These are phyloP conservation scores for Tolypocladium pustulatum DNA, from an alignment of 2,329 filamentous ascomycete genomes.

Conservation along the genomic window DNA sequence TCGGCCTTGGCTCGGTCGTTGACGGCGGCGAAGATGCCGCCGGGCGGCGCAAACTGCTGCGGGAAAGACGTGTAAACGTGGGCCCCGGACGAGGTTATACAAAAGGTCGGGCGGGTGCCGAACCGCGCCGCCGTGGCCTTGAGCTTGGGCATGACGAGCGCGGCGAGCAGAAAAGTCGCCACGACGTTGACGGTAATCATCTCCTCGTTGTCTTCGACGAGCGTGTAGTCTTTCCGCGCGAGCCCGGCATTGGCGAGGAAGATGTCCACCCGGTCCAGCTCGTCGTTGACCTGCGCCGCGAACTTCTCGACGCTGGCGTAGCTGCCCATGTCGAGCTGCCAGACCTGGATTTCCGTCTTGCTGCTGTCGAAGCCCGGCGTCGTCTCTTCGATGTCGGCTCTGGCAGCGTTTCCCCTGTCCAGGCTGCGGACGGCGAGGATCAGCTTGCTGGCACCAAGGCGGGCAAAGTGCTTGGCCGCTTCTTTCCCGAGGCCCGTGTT, in stretches of 20 bases:
- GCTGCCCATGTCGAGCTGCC: slow-evolving; percentile 36
- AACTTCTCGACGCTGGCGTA: slow-evolving; percentile 37
- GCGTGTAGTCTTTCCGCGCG: slow-evolving; percentile 15
- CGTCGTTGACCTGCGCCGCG: slow-evolving; percentile 16
- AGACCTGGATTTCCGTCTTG: slow-evolving; percentile 30
- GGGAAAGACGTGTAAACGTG: slow-evolving; percentile 15
- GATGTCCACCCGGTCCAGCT: slow-evolving; percentile 32
- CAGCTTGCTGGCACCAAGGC: slow-evolving; percentile 18
- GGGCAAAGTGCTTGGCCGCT: slow-evolving; percentile 22
- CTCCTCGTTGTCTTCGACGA: slow-evolving; percentile 34
- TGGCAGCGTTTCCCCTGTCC: slow-evolving; percentile 23
- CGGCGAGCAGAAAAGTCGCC: slow-evolving; percentile 36
- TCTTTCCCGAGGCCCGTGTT: slow-evolving; percentile 27
- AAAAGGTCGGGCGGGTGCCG: slow-evolving; percentile 13
- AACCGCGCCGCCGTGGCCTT: slow-evolving; percentile 22
- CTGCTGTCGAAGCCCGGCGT: slow-evolving; percentile 6
- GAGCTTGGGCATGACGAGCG: slow-evolving; percentile 40
- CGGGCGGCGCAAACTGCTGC: slow-evolving; percentile 12
- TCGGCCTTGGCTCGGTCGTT: slow-evolving; percentile 12
- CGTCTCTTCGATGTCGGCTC: slow-evolving; percentile 20
- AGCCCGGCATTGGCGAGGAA: slow-evolving; percentile 32
- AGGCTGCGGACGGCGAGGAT: slow-evolving; percentile 25
- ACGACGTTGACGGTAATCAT: slow-evolving; percentile 43
- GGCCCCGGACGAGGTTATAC: slow-evolving; percentile 16
- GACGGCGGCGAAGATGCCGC: slow-evolving; percentile 13